These are phyloP conservation scores for Gomphus bonarii DNA, from an alignment of 1,284 basidiomycete species.

Conservation along the genomic window DNA sequence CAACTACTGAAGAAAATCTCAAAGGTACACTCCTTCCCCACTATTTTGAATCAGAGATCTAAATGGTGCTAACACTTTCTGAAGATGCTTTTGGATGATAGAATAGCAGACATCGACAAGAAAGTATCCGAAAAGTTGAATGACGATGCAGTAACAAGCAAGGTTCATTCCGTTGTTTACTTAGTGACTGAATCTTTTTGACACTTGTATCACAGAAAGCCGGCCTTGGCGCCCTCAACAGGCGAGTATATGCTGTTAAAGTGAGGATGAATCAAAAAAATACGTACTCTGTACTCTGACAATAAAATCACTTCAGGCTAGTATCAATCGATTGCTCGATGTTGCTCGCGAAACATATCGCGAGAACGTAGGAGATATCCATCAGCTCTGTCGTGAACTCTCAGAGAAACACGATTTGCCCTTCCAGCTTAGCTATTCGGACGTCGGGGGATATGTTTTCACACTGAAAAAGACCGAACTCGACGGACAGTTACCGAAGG, in stretches of 20 bases:
- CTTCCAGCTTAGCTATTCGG: constrained; percentile 57
- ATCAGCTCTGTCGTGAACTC: constrained; percentile 48
- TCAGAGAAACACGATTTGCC: constrained; percentile 54
- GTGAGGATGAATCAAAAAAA: constrained; percentile 22
- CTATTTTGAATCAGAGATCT: not conserved
- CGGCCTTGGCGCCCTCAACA: constrained; percentile 58
- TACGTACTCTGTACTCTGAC: not conserved
- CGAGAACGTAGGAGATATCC: constrained; percentile 83
- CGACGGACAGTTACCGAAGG: constrained; percentile 49
- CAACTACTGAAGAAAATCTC: constrained; percentile 54
- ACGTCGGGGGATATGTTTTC: constrained; percentile 56
- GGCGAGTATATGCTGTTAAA: constrained; percentile 78
- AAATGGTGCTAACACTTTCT: too few relatives aligned
- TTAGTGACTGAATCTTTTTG: not conserved
- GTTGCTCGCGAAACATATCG: constrained; percentile 88
- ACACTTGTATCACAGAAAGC: constrained; percentile 30
- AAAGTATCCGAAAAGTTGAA: constrained; percentile 59
- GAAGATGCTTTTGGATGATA: constrained; percentile 64
- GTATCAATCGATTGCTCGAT: constrained; percentile 75
- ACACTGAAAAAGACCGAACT: constrained; percentile 55
- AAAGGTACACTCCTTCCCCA: constrained; percentile 30
- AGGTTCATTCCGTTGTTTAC: constrained; percentile 30
- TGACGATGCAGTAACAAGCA: constrained; percentile 49
- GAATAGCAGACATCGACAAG: constrained; percentile 51
- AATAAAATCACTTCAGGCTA: constrained; percentile 36